phyloP scores from a whole-genome alignment of 805 yeast genomes.

The Teunomyces gatunensis region DNA sequence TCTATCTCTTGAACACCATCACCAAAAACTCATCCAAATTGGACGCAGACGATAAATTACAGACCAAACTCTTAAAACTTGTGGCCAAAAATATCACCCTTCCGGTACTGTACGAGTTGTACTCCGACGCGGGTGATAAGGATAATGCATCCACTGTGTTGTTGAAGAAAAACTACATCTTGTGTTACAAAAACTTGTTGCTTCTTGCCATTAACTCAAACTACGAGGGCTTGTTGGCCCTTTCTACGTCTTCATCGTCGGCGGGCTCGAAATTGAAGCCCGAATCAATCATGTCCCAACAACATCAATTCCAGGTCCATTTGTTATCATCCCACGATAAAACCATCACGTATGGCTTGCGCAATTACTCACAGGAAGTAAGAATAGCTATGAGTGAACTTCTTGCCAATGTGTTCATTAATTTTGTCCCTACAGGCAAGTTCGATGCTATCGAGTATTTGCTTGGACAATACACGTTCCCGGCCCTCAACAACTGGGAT shows the following conservation, averaged over 20 bases:
- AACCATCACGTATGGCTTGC: conserved; percentile 25
- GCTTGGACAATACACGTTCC: conserved; percentile 29
- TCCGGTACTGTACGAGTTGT: conserved; percentile 18
- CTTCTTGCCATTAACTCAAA: conserved; percentile 32
- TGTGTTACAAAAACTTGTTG: conserved; percentile 30
- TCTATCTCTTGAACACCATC: conserved; percentile 29
- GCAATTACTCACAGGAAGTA: conserved; percentile 32
- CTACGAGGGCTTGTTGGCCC: conserved; percentile 36
- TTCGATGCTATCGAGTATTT: conserved; percentile 35
- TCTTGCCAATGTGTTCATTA: conserved; percentile 31
- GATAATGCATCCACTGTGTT: conserved; percentile 18
- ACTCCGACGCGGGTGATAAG: conserved; percentile 13
- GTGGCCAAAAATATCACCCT: conserved; percentile 26
- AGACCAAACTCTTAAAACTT: conserved; percentile 33
- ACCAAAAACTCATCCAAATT: conserved; percentile 34
- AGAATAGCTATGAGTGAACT: conserved; percentile 37
- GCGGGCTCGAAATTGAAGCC: conserved; percentile 42
- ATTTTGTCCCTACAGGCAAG: conserved; percentile 39
- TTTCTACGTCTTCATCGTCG: conserved; percentile 31
- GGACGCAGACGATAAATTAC: conserved; percentile 41
- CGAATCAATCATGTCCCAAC: conserved; percentile 39
- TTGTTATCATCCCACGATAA: conserved; percentile 32
- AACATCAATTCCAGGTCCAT: conserved; percentile 33
- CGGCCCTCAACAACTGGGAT: conserved; percentile 31
- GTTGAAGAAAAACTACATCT: conserved; percentile 30